Conservation (phyloP, 2,329 filamentous ascomycete genomes). For the Onygenales sp. region DNA sequence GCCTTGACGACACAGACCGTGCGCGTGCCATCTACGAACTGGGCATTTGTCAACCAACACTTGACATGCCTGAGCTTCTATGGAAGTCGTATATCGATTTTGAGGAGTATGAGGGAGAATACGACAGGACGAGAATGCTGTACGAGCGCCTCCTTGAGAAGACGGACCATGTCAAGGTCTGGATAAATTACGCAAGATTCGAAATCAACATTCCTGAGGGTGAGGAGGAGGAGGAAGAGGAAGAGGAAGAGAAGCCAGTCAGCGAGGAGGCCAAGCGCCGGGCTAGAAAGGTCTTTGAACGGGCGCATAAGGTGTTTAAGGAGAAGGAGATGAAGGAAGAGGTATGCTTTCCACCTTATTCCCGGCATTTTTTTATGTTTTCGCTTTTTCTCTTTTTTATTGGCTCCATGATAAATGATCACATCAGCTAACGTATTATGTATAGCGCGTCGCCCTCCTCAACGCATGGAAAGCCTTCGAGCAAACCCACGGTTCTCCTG, state of each 20-base stretch:
- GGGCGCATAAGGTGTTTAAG: conserved; percentile 78
- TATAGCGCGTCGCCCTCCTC: conserved; percentile 70
- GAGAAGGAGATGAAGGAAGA: conserved; percentile 88
- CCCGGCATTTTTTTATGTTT: neutral
- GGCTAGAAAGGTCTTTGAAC: conserved; percentile 73
- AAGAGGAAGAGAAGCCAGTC: conserved; percentile 52
- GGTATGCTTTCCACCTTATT: conserved; percentile 27
- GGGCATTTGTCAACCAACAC: conserved; percentile 66
- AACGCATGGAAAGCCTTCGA: conserved; percentile 92
- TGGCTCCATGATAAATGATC: neutral
- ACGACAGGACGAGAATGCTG: conserved; percentile 66
- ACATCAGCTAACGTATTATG: conserved; percentile 22
- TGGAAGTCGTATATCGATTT: conserved; percentile 99
- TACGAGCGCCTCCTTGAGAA: conserved; percentile 89
- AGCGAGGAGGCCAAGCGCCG: conserved; percentile 76
- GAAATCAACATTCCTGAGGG: conserved; percentile 86
- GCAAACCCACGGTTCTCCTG: conserved; percentile 64
- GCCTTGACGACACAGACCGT: conserved; percentile 80
- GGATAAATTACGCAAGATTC: conserved; percentile 98
- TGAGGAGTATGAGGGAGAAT: conserved; percentile 90
- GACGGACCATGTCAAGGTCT: conserved; percentile 98
- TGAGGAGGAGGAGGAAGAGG: conserved; percentile 51
- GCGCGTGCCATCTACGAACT: conserved; percentile 87
- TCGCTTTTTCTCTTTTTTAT: neutral
- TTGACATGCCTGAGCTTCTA: conserved; percentile 95